A percentile compares a stretch with the other conserved stretches of the same genome.
phyloP scores from a whole-genome alignment of 352 stramenopile genomes.

The Phytophthora cajani region DNA sequence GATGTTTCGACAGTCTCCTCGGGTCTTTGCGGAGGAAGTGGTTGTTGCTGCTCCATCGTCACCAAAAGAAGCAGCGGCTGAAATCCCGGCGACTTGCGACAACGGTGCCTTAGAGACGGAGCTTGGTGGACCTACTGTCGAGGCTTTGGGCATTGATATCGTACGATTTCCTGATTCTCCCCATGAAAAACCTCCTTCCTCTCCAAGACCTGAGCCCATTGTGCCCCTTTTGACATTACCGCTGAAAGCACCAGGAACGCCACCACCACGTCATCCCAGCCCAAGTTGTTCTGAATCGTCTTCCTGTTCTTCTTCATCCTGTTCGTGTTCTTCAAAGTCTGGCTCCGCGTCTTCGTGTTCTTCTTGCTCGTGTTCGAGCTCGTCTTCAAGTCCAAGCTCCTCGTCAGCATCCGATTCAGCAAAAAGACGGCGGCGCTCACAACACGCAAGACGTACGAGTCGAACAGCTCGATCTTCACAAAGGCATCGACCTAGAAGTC shows the following conservation, averaged over 20 bases:
- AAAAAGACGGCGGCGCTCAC: conserved; percentile 6
- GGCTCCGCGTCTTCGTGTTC: conserved; percentile 9
- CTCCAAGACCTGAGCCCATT: conserved; percentile 6
- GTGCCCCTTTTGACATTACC: conserved; percentile 22
- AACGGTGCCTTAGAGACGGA: neutral
- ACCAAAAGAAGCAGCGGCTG: neutral
- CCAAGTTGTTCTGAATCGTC: conserved; percentile 3
- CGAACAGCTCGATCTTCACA: conserved; percentile 18
- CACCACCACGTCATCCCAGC: conserved; percentile 9
- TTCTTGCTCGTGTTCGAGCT: conserved; percentile 27
- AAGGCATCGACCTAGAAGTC: neutral
- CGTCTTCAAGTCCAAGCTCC: conserved; percentile 27
- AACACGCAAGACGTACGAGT: conserved; percentile 2
- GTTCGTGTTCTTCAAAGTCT: conserved; percentile 11
- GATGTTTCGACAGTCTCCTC: conserved; percentile 54
- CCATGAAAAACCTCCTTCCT: neutral
- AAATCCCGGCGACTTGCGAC: neutral
- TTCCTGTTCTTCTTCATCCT: conserved; percentile 18
- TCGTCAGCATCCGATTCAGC: conserved; percentile 30
- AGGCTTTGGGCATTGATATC: neutral
- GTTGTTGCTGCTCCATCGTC: neutral
- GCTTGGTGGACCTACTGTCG: neutral
- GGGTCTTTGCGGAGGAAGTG: conserved; percentile 47
- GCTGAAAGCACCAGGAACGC: neutral
- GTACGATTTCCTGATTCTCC: neutral